Evolutionary conservation across 2,329 filamentous ascomycete species (phyloP), one percentile per base, ranked within the genome.

Genomic region (Trichoderma aggressivum): DNA sequence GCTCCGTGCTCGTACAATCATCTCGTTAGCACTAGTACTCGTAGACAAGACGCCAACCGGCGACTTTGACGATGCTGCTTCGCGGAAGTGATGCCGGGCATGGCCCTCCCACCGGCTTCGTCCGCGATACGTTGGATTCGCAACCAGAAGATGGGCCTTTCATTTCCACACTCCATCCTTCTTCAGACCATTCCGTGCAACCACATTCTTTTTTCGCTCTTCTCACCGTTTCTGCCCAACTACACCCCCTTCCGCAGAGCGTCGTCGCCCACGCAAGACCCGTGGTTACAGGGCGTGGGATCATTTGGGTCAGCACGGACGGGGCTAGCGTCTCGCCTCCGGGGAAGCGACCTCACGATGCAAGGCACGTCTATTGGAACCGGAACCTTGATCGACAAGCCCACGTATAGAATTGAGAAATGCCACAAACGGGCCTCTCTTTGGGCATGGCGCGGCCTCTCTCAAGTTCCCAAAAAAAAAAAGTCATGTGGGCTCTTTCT

Each of bases 31-130:
- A 26, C 26, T 21, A 32, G 26, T 11, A 43, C 26, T 21, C 24
- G 26, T 11, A 43, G 24, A 47, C 30, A 26, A 16, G 18, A 56
- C 3, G 61, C 62, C 43, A 50, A 50, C 61, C 43, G 39, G 61
- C 26, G 39, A 18, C 47, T 21, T 53, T 66, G 50, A 26, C 12
- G 65, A 68, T 60, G 65, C 55, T 34, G 36, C 11, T 36, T 50
- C 65, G 55, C 55, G 65, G 65, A 43, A 68, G 18, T 18, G 36
- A n/a, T 68, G 55, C 65, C 65, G 65, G 65, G 65, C 53, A 59
- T 59, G 34, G 55, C 65, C 65, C 55, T 43, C 47, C 30, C n/a
- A 16, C 64, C 64, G 64, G 53, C 64, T 68, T 68, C 53, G 55
- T 55, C 58, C 36, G 55, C 64, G 55, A 68, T 68, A 68, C 64